Base-by-base conservation (phyloP, 148 eudicot genomes). In the Camellia sinensis region DNA sequence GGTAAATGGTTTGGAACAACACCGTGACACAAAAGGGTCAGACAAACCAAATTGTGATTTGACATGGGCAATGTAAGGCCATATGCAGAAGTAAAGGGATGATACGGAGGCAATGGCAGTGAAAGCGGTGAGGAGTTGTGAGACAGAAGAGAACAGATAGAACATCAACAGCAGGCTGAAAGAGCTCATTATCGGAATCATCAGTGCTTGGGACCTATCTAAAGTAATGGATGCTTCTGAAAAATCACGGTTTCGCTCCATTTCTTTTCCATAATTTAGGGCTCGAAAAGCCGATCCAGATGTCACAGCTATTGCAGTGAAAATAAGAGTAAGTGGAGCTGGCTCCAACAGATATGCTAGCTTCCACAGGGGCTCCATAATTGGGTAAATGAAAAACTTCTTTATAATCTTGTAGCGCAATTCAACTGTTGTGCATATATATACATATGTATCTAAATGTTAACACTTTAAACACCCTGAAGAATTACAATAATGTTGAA, bases 101-200 rank as follows among this genome's bases (percentile, higher is more conserved):
- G 94, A 91, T 52, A 60, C 91, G 5, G 97, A 91, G 63, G 99
- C 98, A 76, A 94, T 52, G 29, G 99, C 91, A 7, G 97, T 91
- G 82, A 96, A 94, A 72, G 86, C 95, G 14, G 99, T 96, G 78
- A 96, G 95, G 69, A 96, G 57, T 82, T 96, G 99, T 60, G 99
- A 96, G 76, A 96, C 97, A 7, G 99, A 93, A 72, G 99, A 91
- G 85, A 96, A 96, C 82, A 96, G 81, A 86, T 96, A 96, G 87
- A 96, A 96, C 99, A 93, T 96, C 85, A 94, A 73, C 67, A 96
- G 87, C 87, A 96, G 83, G 87, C 99, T 96, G 84, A 89, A 88
- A 29, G 99, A 96, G 84, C 99, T 93, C 98, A 93, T 91, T 72
- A 96, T 78, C 14, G 99, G 99, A 71, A 96, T 93, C 99, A 96